Evolutionary conservation across 2,329 filamentous ascomycete species (phyloP), one percentile per base, ranked within the genome.

Genomic region (Lasiodiplodia theobromae): DNA sequence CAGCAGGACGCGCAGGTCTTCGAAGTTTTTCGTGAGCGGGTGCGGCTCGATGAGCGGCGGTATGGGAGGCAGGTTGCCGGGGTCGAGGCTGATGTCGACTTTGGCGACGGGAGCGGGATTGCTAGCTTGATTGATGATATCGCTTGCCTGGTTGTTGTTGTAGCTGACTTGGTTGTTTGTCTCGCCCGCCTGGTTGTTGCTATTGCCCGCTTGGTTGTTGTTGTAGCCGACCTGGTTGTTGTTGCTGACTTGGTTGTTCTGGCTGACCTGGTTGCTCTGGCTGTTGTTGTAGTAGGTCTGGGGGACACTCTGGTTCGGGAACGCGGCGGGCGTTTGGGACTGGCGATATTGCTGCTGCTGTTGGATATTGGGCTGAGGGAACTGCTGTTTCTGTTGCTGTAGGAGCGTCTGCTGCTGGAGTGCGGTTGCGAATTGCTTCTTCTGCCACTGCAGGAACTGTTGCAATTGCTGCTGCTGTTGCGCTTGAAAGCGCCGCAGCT

Each of bases 11-110:
- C 8, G 16, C 18, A 64, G n/a, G 44, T 16, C 16, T 12, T 3
- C 7, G 18, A 52, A 6, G 8, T 31, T 38, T 10, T 28, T 18
- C n/a, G 60, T 38, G 47, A 52, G 31, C 21, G 60, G 60, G 60
- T 64, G 60, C 11, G 60, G 60, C n/a, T 64, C 60, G 47, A 64
- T 37, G 40, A 63, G 58, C 25, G 44, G 44, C 1, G 58, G 21
- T 3, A n/a, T 10, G 12, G 28, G 40, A 6, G 23, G 40, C 4
- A 14, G 21, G 8, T 16, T 3, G 37, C 5, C 3, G 37, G 56
- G 21, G 37, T 28, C 4, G 37, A 47, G 21, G 54, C 21, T 57
- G 31, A 21, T 2, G 31, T 25, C 31, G 10, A 34, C 2, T 10
- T 2, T 34, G 31, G 31, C 31, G 8, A 34, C 0, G 8, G 8